A percentile compares a stretch with the other conserved stretches of the same genome.
Evolutionary conservation across 2,329 filamentous ascomycete genomes (phyloP).

Genomic region (Colletotrichum phormii): DNA sequence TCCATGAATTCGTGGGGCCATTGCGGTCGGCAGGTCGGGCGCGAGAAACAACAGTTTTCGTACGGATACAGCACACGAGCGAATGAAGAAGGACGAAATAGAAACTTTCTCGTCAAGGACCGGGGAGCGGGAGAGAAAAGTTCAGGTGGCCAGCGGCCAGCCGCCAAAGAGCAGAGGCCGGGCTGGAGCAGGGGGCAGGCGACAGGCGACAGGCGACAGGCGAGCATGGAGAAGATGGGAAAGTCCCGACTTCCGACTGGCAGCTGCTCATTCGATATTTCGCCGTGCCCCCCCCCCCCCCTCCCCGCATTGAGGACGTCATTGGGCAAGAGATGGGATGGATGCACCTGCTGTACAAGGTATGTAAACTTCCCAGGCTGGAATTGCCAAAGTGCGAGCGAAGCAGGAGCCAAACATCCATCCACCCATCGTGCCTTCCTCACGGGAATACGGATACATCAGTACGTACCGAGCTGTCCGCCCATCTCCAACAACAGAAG

Average conservation of each 20-base stretch:
- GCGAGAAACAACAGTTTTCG: background rate
- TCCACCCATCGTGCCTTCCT: too few relatives aligned
- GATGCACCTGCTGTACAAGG: background rate
- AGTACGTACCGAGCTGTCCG: background rate
- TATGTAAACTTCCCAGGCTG: too few relatives aligned
- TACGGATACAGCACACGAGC: background rate
- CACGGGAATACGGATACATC: too few relatives aligned
- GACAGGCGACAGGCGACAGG: too few relatives aligned
- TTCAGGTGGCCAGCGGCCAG: too few relatives aligned
- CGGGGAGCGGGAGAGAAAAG: background rate
- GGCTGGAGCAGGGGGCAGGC: too few relatives aligned
- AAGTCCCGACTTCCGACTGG: background rate
- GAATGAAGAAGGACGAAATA: background rate
- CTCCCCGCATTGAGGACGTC: constrained; percentile 19
- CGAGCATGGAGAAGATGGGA: background rate
- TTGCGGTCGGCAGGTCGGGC: background rate
- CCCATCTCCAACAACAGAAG: background rate
- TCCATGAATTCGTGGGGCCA: background rate
- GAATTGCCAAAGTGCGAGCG: constrained; percentile 1
- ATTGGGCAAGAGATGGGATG: constrained; percentile 8
- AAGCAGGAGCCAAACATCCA: background rate
- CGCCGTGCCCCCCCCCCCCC: constrained; percentile 2
- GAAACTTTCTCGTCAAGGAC: background rate
- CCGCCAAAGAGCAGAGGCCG: too few relatives aligned
- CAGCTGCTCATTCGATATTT: background rate